Evolutionary conservation across 768 basidiomycete species (phyloP), one percentile per base, ranked within the genome.

Genomic region (Mycena olivaceomarginata): DNA sequence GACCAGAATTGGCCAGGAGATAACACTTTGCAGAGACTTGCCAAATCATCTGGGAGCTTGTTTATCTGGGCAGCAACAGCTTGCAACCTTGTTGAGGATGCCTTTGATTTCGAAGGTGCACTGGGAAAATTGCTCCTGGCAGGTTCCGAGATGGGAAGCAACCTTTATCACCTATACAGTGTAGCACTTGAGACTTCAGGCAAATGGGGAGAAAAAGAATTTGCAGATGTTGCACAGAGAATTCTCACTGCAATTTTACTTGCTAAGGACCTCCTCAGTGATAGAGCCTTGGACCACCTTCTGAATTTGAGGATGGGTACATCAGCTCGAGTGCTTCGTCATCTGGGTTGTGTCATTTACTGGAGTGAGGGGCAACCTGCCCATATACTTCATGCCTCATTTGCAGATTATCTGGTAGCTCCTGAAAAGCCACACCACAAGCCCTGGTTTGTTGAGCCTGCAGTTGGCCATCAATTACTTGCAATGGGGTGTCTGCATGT

Each of bases 201-300:
- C 31, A 31, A 31, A 31, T 31, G 31, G 31, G 31, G 31, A 31
- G 31, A n/a, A 31, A 31, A 31, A 31, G n/a, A 56, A 56, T 56
- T 56, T 56, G 53, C 53, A 56, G 53, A 56, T 10, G 53, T 56
- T 56, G 53, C 53, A 56, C 53, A 56, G 31, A 56, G n/a, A 56
- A 56, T 56, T 56, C 53, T 56, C 53, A 25, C 53, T 56, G 53
- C 53, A 56, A 56, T 56, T 56, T 13, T 56, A 56, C 53, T 56
- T 56, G 53, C 53, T 56, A 56, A 56, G n/a, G 53, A 56, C 22
- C 53, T 56, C 7, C 53, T 56, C n/a, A 56, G 20, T 56, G 53
- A 31, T 31, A 31, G 31, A 31, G 31, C 31, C 31, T 31, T 31
- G 31, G 31, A 31, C 31, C 31, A 31, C 31, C 31, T 31, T 31